A percentile compares a stretch with the other conserved stretches of the same genome.
These are phyloP conservation scores for Alnus glutinosa DNA, from an alignment of 306 rosid genomes.

Conservation along the genomic window DNA sequence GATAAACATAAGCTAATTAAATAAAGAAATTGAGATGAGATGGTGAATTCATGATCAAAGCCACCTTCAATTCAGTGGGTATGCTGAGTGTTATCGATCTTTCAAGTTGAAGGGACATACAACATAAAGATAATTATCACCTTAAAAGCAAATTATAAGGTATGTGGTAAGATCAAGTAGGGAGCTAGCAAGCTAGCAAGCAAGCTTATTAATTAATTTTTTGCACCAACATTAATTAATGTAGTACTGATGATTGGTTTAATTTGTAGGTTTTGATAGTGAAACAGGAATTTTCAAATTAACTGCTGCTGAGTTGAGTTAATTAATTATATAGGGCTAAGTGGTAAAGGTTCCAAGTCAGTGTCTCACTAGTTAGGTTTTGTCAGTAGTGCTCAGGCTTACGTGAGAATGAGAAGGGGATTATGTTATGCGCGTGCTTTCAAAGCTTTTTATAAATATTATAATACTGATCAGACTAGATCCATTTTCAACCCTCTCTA, in stretches of 20 bases:
- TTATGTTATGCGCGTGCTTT: slow-evolving; percentile 54
- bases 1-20: too few relatives aligned
- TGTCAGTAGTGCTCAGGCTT: slow-evolving; percentile 39
- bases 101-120: neutral
- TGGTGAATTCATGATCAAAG: neutral
- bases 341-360: neutral
- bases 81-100: neutral
- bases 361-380: neutral
- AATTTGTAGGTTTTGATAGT: too few relatives aligned
- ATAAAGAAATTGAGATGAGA: slow-evolving; percentile 10
- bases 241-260: too few relatives aligned
- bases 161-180: too few relatives aligned
- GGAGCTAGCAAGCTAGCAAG: too few relatives aligned
- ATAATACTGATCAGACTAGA: slow-evolving; percentile 7
- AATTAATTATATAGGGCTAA: too few relatives aligned
- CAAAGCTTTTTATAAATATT: slow-evolving; percentile 18
- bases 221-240: too few relatives aligned
- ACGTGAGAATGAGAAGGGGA: slow-evolving; percentile 42
- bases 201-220: too few relatives aligned
- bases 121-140: neutral
- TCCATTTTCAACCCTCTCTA: slow-evolving; percentile 46
- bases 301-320: too few relatives aligned
- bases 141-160: neutral
- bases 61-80: neutral
- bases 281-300: too few relatives aligned